phyloP scores from a whole-genome alignment of 495 filamentous ascomycete genomes.

The Daldinia vernicosa region DNA sequence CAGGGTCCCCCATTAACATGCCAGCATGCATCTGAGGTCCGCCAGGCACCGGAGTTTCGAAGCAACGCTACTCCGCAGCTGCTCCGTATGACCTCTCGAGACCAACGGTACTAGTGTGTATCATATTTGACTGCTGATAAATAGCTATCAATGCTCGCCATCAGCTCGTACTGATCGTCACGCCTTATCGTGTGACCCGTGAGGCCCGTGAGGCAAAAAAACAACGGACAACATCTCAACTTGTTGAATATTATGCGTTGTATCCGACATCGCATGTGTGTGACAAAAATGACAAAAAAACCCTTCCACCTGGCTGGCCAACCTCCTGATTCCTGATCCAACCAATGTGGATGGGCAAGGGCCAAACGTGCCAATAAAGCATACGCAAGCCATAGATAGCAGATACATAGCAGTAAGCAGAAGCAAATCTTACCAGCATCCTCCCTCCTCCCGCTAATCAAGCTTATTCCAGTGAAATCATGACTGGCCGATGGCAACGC shows the following conservation, averaged over 20 bases:
- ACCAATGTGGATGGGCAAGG: conserved; percentile 38
- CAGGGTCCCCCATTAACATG: conserved; percentile 34
- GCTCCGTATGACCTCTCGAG: conserved; percentile 32
- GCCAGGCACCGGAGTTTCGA: conserved; percentile 39
- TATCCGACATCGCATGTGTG: conserved; percentile 38
- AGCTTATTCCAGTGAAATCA: conserved; percentile 19
- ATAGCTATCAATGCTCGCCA: conserved; percentile 36
- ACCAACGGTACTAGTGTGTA: not conserved
- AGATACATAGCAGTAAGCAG: conserved; percentile 34
- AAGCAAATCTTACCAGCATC: conserved; percentile 21
- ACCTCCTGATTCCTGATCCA: conserved; percentile 6
- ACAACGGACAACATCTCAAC: not conserved
- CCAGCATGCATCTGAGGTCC: conserved; percentile 19
- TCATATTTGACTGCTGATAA: conserved; percentile 24
- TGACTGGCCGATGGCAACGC: conserved; percentile 24
- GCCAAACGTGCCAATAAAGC: conserved; percentile 39
- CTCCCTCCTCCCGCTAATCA: conserved; percentile 17
- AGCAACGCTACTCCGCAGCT: conserved; percentile 3
- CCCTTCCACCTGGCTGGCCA: conserved; percentile 34
- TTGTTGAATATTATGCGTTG: conserved; percentile 11
- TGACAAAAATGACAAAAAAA: conserved; percentile 20
- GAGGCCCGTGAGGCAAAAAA: conserved; percentile 30
- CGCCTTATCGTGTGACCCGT: conserved; percentile 32
- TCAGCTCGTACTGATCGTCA: conserved; percentile 36
- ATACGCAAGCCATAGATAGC: conserved; percentile 32